Percentiles rank a stretch among this genome's conserved stretches.
These are phyloP conservation scores for Hondaea fermentalgiana DNA, from an alignment of 108 stramenopile genomes.

Conservation along the genomic window DNA sequence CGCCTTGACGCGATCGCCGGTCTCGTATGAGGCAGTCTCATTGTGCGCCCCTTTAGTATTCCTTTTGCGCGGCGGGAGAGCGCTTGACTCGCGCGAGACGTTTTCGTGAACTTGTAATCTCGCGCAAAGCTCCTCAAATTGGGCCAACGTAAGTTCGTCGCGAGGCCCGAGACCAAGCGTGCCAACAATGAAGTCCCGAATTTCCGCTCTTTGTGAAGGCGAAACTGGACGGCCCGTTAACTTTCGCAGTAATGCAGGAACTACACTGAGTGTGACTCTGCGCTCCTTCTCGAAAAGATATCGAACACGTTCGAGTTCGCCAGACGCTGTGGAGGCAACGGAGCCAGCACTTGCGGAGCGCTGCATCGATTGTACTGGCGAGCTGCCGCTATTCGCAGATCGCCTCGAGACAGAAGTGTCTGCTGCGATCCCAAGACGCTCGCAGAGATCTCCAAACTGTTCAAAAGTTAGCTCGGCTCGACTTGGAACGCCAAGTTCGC, in stretches of 20 bases:
- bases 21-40: not conserved
- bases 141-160: not conserved
- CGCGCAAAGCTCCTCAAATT: not conserved
- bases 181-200: not conserved
- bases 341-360: not conserved
- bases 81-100: not conserved
- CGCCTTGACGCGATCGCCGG: not conserved
- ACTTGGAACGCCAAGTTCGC: not conserved
- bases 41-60: not conserved
- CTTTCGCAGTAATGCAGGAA: not conserved
- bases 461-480: not conserved
- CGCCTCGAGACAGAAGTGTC: not conserved
- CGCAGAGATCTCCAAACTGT: not conserved
- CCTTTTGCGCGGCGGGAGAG: not conserved
- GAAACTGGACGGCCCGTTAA: not conserved
- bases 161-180: not conserved
- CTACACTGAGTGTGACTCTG: not conserved
- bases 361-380: not conserved
- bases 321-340: not conserved
- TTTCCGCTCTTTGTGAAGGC: not conserved
- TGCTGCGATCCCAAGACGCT: not conserved
- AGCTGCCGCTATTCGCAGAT: not conserved
- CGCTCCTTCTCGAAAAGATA: not conserved
- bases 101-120: not conserved
- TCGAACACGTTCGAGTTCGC: not conserved